A percentile compares a stretch with the other conserved stretches of the same genome.
Conservation (phyloP, 2,329 filamentous ascomycete genomes). For the Cryoendolithus antarcticus region DNA sequence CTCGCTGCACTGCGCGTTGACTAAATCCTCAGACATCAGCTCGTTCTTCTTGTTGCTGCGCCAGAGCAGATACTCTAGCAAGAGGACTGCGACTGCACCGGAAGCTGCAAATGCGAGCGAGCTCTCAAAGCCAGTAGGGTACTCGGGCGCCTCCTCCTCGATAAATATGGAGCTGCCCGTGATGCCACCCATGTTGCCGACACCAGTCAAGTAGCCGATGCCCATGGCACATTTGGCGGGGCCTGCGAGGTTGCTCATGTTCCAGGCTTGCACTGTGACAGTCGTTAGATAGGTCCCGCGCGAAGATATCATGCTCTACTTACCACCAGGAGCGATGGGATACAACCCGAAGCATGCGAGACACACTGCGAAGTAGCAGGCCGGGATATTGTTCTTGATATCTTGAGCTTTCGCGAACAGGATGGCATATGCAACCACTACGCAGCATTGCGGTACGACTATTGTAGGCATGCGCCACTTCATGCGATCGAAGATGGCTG, state of each 20-base stretch:
- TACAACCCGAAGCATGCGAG: conserved; percentile 17
- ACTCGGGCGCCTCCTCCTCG: conserved; percentile 24
- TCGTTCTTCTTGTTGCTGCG: conserved; percentile 25
- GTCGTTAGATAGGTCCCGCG: no score
- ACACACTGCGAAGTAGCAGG: conserved; percentile 15
- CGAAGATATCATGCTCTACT: conserved; percentile 6
- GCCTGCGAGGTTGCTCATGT: conserved; percentile 20
- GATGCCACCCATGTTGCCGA: conserved; percentile 31
- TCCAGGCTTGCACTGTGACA: conserved; percentile 15
- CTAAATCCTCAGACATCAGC: conserved; percentile 22
- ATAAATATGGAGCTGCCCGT: conserved; percentile 27
- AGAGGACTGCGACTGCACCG: conserved; percentile 14
- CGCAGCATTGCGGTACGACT: conserved; percentile 11
- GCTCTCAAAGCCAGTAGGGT: conserved; percentile 25
- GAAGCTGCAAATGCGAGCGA: conserved; percentile 18
- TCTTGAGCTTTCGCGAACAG: conserved; percentile 10
- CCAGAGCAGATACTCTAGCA: conserved; percentile 20
- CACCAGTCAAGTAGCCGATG: conserved; percentile 27
- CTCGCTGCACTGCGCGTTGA: conserved; percentile 23
- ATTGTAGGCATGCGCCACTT: conserved; percentile 20
- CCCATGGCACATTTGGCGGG: conserved; percentile 26
- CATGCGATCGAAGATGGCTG: conserved; percentile 19
- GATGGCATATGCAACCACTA: conserved; percentile 16
- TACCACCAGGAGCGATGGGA: conserved; percentile 10
- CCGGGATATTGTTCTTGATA: conserved; percentile 6